A percentile compares a stretch with the other conserved stretches of the same genome.
These are phyloP conservation scores for Zarea fungicola DNA, from an alignment of 2,329 filamentous ascomycete genomes.

Conservation along the genomic window DNA sequence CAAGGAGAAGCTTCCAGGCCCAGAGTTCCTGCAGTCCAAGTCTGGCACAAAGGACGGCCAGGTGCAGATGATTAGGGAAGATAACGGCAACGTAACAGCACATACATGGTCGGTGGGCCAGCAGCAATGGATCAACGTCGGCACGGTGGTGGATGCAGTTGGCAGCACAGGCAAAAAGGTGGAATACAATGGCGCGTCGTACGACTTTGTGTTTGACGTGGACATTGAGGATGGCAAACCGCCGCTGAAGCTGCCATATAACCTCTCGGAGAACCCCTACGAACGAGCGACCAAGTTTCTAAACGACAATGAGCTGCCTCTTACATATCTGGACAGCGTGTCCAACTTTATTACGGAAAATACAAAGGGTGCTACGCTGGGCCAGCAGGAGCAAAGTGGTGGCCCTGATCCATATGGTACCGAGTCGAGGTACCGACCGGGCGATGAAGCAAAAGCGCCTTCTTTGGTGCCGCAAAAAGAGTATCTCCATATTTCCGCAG, in stretches of 20 bases:
- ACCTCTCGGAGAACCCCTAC: constrained; percentile 87
- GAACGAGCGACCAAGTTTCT: constrained; percentile 89
- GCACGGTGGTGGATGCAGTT: constrained; percentile 88
- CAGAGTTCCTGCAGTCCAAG: constrained; percentile 76
- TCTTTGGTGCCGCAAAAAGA: constrained; percentile 71
- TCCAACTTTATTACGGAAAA: constrained; percentile 90
- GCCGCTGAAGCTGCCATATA: constrained; percentile 88
- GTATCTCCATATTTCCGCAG: constrained; percentile 71
- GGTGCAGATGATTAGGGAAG: constrained; percentile 82
- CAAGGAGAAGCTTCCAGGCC: constrained; percentile 85
- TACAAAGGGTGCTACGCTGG: constrained; percentile 80
- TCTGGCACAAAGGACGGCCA: constrained; percentile 94
- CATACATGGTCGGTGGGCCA: constrained; percentile 76
- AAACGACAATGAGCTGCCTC: constrained; percentile 78
- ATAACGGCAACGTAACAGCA: constrained; percentile 75
- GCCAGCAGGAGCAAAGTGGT: constrained; percentile 47
- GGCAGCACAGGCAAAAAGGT: constrained; percentile 77
- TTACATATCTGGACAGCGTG: constrained; percentile 84
- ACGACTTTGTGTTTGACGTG: constrained; percentile 95
- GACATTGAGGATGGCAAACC: constrained; percentile 94
- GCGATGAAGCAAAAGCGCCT: constrained; percentile 45
- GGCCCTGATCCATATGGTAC: constrained; percentile 68
- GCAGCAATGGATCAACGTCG: constrained; percentile 77
- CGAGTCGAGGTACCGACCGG: constrained; percentile 73
- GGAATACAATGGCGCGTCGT: constrained; percentile 76